These are phyloP conservation scores for Fusarium cicatricum DNA, from an alignment of 2,329 filamentous ascomycete genomes.

Conservation along the genomic window DNA sequence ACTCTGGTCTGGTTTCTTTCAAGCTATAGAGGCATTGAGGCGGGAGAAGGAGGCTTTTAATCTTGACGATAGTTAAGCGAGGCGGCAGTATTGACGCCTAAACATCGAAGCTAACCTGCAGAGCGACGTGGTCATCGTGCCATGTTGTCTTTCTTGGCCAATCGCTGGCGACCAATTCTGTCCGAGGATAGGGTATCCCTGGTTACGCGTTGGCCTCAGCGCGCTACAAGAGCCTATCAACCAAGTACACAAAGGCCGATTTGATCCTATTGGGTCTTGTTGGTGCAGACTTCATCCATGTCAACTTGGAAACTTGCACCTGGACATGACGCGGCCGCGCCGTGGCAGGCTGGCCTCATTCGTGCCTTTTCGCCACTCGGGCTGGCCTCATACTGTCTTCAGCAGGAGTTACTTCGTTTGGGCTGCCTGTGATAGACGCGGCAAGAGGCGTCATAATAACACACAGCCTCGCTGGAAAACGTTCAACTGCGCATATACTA, in stretches of 20 bases:
- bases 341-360: slow-evolving; percentile 26
- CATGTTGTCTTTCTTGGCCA: slow-evolving; percentile 6
- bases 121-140: slow-evolving; percentile 11
- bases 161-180: not conserved
- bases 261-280: no score
- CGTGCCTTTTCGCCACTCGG: slow-evolving; percentile 14
- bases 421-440: no score
- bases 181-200: not conserved
- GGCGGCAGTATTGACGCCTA: slow-evolving; percentile 10
- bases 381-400: not conserved
- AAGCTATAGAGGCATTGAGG: not conserved
- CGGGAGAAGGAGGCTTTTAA: not conserved
- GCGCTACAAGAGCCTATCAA: not conserved
- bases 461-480: no score
- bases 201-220: not conserved
- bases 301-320: not conserved
- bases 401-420: no score
- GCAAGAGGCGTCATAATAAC: no score
- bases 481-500: no score
- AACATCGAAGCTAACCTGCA: slow-evolving; percentile 15
- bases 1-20: not conserved
- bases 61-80: not conserved
- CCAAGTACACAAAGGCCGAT: not conserved
- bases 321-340: slow-evolving; percentile 13
- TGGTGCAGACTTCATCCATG: slow-evolving; percentile 7